phyloP scores from a whole-genome alignment of 2,329 filamentous ascomycete species.

The Fusarium luffae region DNA sequence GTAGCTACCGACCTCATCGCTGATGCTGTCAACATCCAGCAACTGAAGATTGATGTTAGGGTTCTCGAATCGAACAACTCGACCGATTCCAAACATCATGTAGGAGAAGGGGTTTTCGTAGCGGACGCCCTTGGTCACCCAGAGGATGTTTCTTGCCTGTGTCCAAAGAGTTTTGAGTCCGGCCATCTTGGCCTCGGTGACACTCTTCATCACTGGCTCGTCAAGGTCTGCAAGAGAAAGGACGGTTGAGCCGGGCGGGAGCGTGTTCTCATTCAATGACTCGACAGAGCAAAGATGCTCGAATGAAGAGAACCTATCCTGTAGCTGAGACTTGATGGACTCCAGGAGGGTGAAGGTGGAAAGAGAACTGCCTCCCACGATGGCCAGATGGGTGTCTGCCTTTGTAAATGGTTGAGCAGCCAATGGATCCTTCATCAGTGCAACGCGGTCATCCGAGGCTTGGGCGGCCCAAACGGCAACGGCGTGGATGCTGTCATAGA shows the following conservation, averaged over 20 bases:
- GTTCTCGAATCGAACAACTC: not conserved
- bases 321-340: not conserved
- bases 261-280: not conserved
- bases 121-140: slow-evolving; percentile 6
- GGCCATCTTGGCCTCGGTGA: not conserved
- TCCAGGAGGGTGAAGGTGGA: not conserved
- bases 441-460: not conserved
- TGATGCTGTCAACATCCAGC: not conserved
- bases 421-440: not conserved
- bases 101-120: not conserved
- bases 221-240: slow-evolving; percentile 1
- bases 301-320: not conserved
- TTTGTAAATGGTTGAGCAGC: not conserved
- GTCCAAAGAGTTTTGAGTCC: not conserved
- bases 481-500: not conserved
- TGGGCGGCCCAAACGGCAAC: not conserved
- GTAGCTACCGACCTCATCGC: not conserved
- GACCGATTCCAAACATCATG: not conserved
- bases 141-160: not conserved
- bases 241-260: not conserved
- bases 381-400: not conserved
- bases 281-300: not conserved
- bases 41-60: not conserved
- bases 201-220: not conserved
- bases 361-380: not conserved